Evolutionary conservation across 805 yeast species (phyloP).

Genomic region (Pachysolen tannophilus): DNA sequence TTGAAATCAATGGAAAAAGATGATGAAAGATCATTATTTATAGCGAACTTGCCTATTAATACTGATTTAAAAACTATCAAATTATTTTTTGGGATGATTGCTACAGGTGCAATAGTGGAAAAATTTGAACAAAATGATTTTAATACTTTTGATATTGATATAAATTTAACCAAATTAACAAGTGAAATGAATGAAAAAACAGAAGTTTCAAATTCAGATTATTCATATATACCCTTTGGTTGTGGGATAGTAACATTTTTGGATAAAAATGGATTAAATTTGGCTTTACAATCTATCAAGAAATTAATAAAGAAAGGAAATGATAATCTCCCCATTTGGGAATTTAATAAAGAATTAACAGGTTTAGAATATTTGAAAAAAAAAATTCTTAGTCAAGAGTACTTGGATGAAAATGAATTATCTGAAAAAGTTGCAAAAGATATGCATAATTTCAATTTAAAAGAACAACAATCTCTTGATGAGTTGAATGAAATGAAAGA

Average conservation of each 20-base stretch:
- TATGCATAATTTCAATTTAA: slow-evolving; percentile 58
- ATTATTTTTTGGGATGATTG: slow-evolving; percentile 47
- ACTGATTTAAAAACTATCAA: slow-evolving; percentile 46
- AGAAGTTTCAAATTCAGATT: slow-evolving; percentile 19
- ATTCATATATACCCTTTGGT: slow-evolving; percentile 55
- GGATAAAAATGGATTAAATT: slow-evolving; percentile 57
- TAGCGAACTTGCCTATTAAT: slow-evolving; percentile 67
- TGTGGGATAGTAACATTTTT: slow-evolving; percentile 69
- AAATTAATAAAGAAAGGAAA: slow-evolving; percentile 27
- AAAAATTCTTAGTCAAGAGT: slow-evolving; percentile 5
- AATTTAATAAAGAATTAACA: slow-evolving; percentile 18
- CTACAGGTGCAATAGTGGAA: slow-evolving; percentile 61
- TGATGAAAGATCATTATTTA: slow-evolving; percentile 54
- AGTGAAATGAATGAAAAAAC: slow-evolving; percentile 39
- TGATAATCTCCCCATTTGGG: slow-evolving; percentile 25
- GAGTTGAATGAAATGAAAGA: slow-evolving; percentile 46
- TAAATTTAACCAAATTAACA: slow-evolving; percentile 52
- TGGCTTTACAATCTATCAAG: slow-evolving; percentile 59
- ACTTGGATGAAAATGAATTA: slow-evolving; percentile 41
- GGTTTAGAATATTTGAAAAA: slow-evolving; percentile 7
- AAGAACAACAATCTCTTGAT: slow-evolving; percentile 57
- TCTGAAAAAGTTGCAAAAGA: slow-evolving; percentile 50
- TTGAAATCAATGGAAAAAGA: slow-evolving; percentile 33
- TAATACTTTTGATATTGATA: slow-evolving; percentile 34
- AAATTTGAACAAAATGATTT: slow-evolving; percentile 23